Conservation (phyloP, 169 alveolate species). For the Eimeria zaria region DNA sequence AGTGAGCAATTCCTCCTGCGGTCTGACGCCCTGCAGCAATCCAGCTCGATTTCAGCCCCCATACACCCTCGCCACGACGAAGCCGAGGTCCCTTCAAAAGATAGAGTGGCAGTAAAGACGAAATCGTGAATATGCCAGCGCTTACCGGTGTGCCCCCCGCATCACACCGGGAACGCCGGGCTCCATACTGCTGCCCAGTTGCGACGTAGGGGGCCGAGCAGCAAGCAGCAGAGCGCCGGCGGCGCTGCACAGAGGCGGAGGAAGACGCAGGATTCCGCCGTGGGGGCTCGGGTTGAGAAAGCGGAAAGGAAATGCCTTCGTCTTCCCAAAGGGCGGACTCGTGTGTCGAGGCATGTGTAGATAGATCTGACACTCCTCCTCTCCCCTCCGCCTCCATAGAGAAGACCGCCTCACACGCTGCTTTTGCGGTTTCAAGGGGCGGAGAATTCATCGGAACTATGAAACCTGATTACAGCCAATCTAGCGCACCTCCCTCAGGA, state of each 20-base stretch:
- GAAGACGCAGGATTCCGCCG: neutral
- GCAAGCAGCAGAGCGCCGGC: constrained; percentile 65
- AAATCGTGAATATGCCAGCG: neutral
- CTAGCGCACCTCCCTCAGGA: constrained; percentile 13
- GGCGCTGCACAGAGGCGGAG: constrained; percentile 38
- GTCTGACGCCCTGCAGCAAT: neutral
- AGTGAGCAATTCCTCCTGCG: neutral
- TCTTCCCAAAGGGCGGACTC: constrained; percentile 13
- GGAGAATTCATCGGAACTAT: neutral
- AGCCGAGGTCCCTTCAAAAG: neutral
- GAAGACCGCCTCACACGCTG: neutral
- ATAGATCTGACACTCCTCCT: constrained; percentile 30
- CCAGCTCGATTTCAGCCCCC: neutral
- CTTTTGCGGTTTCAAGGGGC: neutral
- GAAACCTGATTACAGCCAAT: neutral
- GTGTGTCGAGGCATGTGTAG: constrained; percentile 33
- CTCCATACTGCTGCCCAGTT: neutral
- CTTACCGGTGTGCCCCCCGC: constrained; percentile 32
- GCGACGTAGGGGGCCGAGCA: constrained; percentile 37
- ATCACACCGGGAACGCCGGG: neutral
- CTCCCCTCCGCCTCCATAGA: neutral
- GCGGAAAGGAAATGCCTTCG: constrained; percentile 61
- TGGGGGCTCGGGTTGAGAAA: constrained; percentile 44
- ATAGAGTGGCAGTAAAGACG: neutral
- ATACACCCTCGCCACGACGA: neutral